Evolutionary conservation across 306 rosid species (phyloP), one percentile per base, ranked within the genome.

Genomic region (Hippophae rhamnoides): DNA sequence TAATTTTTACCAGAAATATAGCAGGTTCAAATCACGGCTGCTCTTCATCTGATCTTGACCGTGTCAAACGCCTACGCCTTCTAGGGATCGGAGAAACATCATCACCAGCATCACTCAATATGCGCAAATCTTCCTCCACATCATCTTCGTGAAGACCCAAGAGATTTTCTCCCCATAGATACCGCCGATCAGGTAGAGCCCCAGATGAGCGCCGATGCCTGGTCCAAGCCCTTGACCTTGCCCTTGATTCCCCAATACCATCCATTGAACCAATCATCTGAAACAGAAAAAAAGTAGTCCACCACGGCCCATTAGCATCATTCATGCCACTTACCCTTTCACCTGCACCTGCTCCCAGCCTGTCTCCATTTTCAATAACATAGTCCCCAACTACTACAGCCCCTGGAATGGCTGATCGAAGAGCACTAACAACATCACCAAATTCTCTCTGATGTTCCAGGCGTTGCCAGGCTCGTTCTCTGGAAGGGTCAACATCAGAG

Each of bases 331-430:
- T 74, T 67, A 71, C 89, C 13, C 80, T 77, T 43, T 78, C 88
- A 57, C 71, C 78, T 7, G 50, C 50, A 2, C 13, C 50, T 3
- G 80, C 63, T 54, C 23, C 23, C 23, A 74, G 59, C 73, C 89
- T 76, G 46, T 89, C 97, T 60, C 89, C 95, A 60, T 89, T 89
- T 79, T 89, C 97, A 54, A 89, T 70, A 44, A 80, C 87, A 14
- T 89, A 89, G 71, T 89, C 97, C 43, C 97, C 97, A 27, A 89
- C 83, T 18, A 89, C 82, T 46, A 84, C 84, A 44, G 95, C 95
- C 59, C 93, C 95, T 0, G 97, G 97, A 48, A 88, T 72, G 40
- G 96, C 87, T 43, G 96, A 81, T 49, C 84, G 92, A 59, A 90
- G 81, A 58, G 95, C 97, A 69, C 97, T 90, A 18, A 87, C 84